Percentiles rank a stretch among this genome's conserved stretches.
Conservation (phyloP, 2,329 filamentous ascomycete genomes). For the Endoconidiophora laricicola region DNA sequence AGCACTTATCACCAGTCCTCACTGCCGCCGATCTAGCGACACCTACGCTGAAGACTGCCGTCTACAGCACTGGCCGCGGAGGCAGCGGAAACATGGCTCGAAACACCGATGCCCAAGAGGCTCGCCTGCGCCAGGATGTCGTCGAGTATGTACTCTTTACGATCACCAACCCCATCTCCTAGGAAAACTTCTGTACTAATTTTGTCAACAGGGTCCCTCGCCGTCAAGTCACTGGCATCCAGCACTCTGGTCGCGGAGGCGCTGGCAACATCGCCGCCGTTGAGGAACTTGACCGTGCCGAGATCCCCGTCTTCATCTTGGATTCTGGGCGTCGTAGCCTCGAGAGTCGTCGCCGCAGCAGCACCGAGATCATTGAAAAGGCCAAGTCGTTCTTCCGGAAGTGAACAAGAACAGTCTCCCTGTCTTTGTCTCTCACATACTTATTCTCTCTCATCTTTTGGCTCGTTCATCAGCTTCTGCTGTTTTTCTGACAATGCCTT, state of each 20-base stretch:
- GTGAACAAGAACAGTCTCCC: not conserved
- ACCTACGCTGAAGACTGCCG: slow-evolving; percentile 64
- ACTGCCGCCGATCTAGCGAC: slow-evolving; percentile 55
- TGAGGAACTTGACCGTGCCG: slow-evolving; percentile 19
- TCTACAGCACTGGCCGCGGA: slow-evolving; percentile 79
- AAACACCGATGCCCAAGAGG: slow-evolving; percentile 54
- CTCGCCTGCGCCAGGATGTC: slow-evolving; percentile 71
- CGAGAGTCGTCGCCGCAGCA: slow-evolving; percentile 16
- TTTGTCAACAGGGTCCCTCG: slow-evolving; percentile 30
- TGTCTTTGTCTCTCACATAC: not conserved
- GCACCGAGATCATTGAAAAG: slow-evolving; percentile 22
- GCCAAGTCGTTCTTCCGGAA: slow-evolving; percentile 11
- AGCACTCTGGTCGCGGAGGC: slow-evolving; percentile 58
- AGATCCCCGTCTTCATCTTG: slow-evolving; percentile 20
- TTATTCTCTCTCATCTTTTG: not conserved
- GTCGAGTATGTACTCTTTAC: slow-evolving; percentile 36
- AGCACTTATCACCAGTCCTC: slow-evolving; percentile 30
- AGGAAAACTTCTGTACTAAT: not conserved
- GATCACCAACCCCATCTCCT: slow-evolving; percentile 2
- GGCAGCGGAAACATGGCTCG: slow-evolving; percentile 76
- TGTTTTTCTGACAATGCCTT: too few relatives aligned
- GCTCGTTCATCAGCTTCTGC: not conserved
- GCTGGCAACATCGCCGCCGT: slow-evolving; percentile 50
- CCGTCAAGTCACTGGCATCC: slow-evolving; percentile 38
- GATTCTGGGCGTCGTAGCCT: not conserved